Base-by-base conservation (phyloP, 192 early-diverging fungal species). In the Mortierella antarctica region DNA sequence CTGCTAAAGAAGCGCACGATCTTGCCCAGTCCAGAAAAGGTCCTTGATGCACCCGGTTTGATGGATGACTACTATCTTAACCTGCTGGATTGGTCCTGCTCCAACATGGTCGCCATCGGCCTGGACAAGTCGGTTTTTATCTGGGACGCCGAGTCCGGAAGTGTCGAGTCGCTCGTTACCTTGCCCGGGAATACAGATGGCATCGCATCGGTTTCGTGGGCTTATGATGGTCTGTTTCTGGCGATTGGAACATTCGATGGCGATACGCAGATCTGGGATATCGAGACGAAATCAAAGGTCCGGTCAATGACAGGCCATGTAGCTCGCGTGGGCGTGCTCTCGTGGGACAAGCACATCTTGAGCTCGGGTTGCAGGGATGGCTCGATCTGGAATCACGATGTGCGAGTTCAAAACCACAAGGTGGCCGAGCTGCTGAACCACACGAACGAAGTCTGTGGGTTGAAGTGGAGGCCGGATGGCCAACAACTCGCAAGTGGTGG, bases 11-110 rank as follows among this genome's bases (percentile, higher is more conserved):
- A 88, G 49, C 84, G 97, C 40, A 89, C 91, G 41, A 95, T 99
- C 41, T 82, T 91, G n/a, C 92, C 88, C 13, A 88, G 88, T 14
- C 95, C 97, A 0, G 94, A 95, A 67, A 90, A 89, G 46, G 85
- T 97, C 5, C 85, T 99, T 41, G 97, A 99, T 85, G 96, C 97
- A 2, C 96, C 96, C 4, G 91, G 91, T 0, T 72, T 99, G 63
- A 70, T 87, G 20, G 97, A 99, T 67, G 97, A 99, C 82, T 99
- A 95, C 77, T 99, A 99, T 80, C 84, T 98, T 20, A 99, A 98
- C 63, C 65, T 98, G 39, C 84, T 99, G 12, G 97, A 98, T 82
- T 99, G 98, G 98, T 94, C 91, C 10, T 59, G 77, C 14, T 83
- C 80, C 17, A 97, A 98, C 68, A 83, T 91, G 14, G 85, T 99